Conservation (phyloP, 768 basidiomycete genomes). For the Lentinula guzmanii region DNA sequence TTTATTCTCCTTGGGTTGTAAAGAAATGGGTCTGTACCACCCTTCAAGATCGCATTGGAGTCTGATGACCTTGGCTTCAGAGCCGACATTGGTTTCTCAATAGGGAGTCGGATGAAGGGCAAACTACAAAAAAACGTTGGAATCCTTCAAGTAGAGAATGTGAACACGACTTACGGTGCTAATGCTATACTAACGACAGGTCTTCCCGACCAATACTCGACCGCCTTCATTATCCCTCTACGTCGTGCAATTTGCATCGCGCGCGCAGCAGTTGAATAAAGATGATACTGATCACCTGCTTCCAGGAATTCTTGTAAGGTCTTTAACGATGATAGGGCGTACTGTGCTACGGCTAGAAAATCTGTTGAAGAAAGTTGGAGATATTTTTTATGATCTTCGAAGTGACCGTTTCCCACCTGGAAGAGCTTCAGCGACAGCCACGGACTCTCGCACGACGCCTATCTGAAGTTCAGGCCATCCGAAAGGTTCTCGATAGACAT, state of each 20-base stretch:
- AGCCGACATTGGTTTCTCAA: slow-evolving; percentile 63
- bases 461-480: slow-evolving; percentile 97
- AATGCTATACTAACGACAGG: slow-evolving; percentile 78
- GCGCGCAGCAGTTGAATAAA: slow-evolving; percentile 66
- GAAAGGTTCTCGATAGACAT: slow-evolving; percentile 45
- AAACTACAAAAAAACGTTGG: slow-evolving; percentile 37
- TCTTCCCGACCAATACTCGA: slow-evolving; percentile 86
- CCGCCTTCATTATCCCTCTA: slow-evolving; percentile 61
- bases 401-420: slow-evolving; percentile 53
- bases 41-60: slow-evolving; percentile 45
- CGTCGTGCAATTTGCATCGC: slow-evolving; percentile 68
- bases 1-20: slow-evolving; percentile 80
- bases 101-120: slow-evolving; percentile 61
- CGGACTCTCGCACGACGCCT: slow-evolving; percentile 87
- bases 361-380: slow-evolving; percentile 40
- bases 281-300: slow-evolving; percentile 72
- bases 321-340: slow-evolving; percentile 83
- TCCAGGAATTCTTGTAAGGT: slow-evolving; percentile 63
- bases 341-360: slow-evolving; percentile 81
- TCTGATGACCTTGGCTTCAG: slow-evolving; percentile 35
- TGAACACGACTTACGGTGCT: slow-evolving; percentile 49
- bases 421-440: slow-evolving; percentile 85
- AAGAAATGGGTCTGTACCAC: slow-evolving; percentile 74
- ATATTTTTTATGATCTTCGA: not conserved
- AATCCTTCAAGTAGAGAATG: slow-evolving; percentile 1